These are phyloP conservation scores for Polytrichum formosum DNA, from an alignment of 225 moss, liverwort and hornwort genomes.

Conservation along the genomic window DNA sequence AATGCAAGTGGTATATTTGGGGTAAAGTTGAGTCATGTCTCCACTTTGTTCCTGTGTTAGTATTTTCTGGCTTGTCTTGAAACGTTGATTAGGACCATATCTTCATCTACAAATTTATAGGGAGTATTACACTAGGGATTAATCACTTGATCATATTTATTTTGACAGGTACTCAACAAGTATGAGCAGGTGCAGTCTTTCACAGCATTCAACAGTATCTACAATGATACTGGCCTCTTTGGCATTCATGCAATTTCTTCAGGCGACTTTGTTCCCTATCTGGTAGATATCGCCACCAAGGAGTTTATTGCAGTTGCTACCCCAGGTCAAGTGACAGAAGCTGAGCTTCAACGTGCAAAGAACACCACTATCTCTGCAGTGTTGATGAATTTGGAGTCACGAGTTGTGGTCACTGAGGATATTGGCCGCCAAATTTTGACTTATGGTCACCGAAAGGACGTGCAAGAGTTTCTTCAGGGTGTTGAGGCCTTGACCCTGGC, in stretches of 20 bases:
- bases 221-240: constrained; percentile 55
- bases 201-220: constrained; percentile 58
- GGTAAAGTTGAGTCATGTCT: too few relatives aligned
- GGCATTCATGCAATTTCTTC: constrained; percentile 49
- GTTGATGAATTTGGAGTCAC: constrained; percentile 71
- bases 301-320: constrained; percentile 51
- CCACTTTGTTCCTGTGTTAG: too few relatives aligned
- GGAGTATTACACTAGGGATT: too few relatives aligned
- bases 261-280: constrained; percentile 32
- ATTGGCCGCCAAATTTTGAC: constrained; percentile 63
- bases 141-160: too few relatives aligned
- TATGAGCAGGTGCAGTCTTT: constrained; percentile 66
- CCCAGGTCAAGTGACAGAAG: constrained; percentile 44
- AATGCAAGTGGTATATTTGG: too few relatives aligned
- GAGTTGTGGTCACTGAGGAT: constrained; percentile 57
- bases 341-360: constrained; percentile 54
- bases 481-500: constrained; percentile 40
- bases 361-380: constrained; percentile 56
- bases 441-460: constrained; percentile 52
- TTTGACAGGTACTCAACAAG: constrained; percentile 38
- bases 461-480: constrained; percentile 39
- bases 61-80: too few relatives aligned
- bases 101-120: too few relatives aligned
- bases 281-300: constrained; percentile 51
- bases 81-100: too few relatives aligned